Evolutionary conservation across 2,329 filamentous ascomycete species (phyloP), one percentile per base, ranked within the genome.

Genomic region (Calonectria leucothoes): DNA sequence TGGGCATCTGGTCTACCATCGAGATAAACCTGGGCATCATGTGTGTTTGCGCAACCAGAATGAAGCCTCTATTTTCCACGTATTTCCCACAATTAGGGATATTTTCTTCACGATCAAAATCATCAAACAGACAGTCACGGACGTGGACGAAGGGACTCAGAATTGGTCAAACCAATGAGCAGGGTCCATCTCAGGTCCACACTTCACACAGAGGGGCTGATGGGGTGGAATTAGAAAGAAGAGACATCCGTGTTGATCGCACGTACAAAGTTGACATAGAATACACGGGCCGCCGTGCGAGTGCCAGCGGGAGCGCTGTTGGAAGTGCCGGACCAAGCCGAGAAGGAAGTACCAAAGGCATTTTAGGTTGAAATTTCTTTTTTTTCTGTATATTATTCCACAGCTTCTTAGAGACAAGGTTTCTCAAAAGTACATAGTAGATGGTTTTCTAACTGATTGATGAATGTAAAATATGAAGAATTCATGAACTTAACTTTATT

Each of bases 21-120:
- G 85, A 86, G 67, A 81, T 85, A 42, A 83, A 83, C 27, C 79
- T 82, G 31, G 85, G 83, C 71, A 82, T 85, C 70, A 81, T 86
- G 23, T 83, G 84, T 66, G 79, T 83, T 45, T 85, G 84, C 70
- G 79, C 86, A 4, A 83, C 84, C 2, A 55, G 75, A 5, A 72
- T 81, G 20, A 74, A 73, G 37, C 78, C 75, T 29, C 77, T 77
- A 0, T 51, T 81, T 14, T 64, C 71, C 12, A 72, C 37, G 2
- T 64, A 64, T 33, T 33, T 64, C 10, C 59, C 59, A 33, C 59
- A 64, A 7, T 17, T 64, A 1, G 59, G 37, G 3, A 14, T 64
- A n/a, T 64, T 64, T 15, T 64, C 59, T n/a, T 64, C 59, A 6
- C 59, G 59, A 4, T 48, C 59, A 15, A 23, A 17, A 3, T 29